phyloP scores from a whole-genome alignment of 495 filamentous ascomycete species.

The Penicillium nucicola region DNA sequence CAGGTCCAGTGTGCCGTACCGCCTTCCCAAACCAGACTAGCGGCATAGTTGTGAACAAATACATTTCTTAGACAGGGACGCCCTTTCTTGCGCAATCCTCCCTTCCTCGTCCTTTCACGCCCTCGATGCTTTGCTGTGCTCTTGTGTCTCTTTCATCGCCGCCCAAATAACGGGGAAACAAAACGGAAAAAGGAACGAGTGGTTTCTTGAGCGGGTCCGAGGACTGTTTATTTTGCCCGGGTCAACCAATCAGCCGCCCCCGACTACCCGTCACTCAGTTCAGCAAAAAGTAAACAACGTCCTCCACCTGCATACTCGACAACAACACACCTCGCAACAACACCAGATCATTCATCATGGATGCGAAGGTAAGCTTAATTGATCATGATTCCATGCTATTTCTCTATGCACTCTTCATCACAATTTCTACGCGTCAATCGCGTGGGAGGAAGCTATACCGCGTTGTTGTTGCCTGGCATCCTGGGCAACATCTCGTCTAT shows the following conservation, averaged over 20 bases:
- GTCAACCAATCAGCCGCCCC: constrained; percentile 14
- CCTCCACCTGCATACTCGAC: constrained; percentile 5
- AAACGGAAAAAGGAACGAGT: background rate
- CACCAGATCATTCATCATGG: constrained; percentile 24
- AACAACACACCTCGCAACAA: background rate
- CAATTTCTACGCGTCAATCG: background rate
- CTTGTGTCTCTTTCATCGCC: background rate
- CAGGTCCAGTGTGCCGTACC: no score
- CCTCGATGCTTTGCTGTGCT: background rate
- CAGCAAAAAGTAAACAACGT: constrained; percentile 38
- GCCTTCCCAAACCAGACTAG: no score
- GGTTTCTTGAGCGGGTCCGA: background rate
- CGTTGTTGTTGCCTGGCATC: background rate
- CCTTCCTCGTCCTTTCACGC: background rate
- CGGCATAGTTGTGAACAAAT: no score
- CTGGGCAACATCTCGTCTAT: background rate
- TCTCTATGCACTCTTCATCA: background rate
- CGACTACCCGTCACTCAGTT: constrained; percentile 16
- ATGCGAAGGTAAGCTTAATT: constrained; percentile 38
- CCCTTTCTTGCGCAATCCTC: background rate
- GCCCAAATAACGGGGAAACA: background rate
- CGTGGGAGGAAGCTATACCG: background rate
- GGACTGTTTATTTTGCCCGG: constrained; percentile 29
- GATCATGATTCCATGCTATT: background rate
- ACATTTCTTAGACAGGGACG: no score